These are phyloP conservation scores for Nakazawaea molendinolei DNA, from an alignment of 805 yeast species.

Conservation along the genomic window DNA sequence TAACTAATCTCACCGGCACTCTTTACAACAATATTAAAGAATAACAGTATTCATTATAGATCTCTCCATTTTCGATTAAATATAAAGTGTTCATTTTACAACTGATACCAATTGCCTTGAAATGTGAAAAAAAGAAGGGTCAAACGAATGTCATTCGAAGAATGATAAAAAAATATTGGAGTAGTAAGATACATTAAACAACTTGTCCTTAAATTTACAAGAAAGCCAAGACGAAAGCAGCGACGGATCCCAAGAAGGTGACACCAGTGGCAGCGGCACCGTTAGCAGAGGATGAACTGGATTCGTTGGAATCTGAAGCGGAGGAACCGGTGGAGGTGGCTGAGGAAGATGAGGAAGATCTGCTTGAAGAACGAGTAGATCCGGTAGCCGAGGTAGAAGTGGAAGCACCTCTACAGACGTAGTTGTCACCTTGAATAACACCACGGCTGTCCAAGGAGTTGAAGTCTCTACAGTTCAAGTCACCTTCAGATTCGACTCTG, in stretches of 20 bases:
- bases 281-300: slow-evolving; percentile 25
- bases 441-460: slow-evolving; percentile 66
- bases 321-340: slow-evolving; percentile 23
- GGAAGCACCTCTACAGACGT: slow-evolving; percentile 63
- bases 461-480: slow-evolving; percentile 77
- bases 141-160: no score
- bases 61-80: no score
- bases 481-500: slow-evolving; percentile 64
- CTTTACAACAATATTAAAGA: no score
- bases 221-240: slow-evolving; percentile 44
- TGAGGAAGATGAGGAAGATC: slow-evolving; percentile 22
- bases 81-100: no score
- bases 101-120: no score
- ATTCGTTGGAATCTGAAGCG: slow-evolving; percentile 29
- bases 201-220: no score
- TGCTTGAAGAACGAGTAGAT: slow-evolving; percentile 19
- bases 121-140: no score
- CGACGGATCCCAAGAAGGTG: slow-evolving; percentile 41
- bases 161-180: no score
- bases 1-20: no score
- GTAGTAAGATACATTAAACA: no score
- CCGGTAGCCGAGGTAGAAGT: slow-evolving; percentile 37
- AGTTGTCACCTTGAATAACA: slow-evolving; percentile 86
- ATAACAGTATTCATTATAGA: no score
- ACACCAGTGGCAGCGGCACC: slow-evolving; percentile 24